phyloP scores from a whole-genome alignment of 331 rosid genomes.

The Saraca asoca region DNA sequence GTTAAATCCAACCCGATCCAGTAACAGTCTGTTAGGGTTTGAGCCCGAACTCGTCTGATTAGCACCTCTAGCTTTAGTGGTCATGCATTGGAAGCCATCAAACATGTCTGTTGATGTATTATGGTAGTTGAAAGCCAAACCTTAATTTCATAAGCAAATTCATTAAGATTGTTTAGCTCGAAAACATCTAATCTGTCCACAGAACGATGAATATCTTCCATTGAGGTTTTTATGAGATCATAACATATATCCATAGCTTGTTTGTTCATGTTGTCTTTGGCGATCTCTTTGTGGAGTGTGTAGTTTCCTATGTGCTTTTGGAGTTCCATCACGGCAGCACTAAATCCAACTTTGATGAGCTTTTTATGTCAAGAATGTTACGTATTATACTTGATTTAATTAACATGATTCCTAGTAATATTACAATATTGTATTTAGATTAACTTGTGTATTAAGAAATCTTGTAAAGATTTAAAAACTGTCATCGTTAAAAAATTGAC shows the following conservation, averaged over 20 bases:
- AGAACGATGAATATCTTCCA: constrained; percentile 54
- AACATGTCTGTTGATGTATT: constrained; percentile 67
- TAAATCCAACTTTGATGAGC: constrained; percentile 51
- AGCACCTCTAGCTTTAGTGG: constrained; percentile 42
- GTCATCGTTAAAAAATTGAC: too few relatives aligned
- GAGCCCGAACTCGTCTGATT: too few relatives aligned
- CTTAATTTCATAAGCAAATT: constrained; percentile 55
- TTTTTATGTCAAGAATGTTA: too few relatives aligned
- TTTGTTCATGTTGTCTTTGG: constrained; percentile 44
- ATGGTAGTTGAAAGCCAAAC: constrained; percentile 73
- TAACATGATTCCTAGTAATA: too few relatives aligned
- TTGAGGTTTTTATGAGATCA: constrained; percentile 67
- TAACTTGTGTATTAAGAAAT: too few relatives aligned
- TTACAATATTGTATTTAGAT: too few relatives aligned
- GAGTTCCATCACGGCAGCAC: constrained; percentile 38
- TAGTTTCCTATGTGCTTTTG: constrained; percentile 33
- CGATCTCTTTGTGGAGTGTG: constrained; percentile 33
- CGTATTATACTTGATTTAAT: too few relatives aligned
- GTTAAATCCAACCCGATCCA: too few relatives aligned
- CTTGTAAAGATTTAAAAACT: too few relatives aligned
- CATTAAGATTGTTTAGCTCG: constrained; percentile 27
- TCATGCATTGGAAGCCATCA: constrained; percentile 68
- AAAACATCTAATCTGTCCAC: constrained; percentile 41
- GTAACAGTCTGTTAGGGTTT: too few relatives aligned
- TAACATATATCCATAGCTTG: constrained; percentile 65